Evolutionary conservation across 2,329 filamentous ascomycete genomes (phyloP), one percentile per base, ranked within the genome.

Genomic region (Alternaria infectoria): DNA sequence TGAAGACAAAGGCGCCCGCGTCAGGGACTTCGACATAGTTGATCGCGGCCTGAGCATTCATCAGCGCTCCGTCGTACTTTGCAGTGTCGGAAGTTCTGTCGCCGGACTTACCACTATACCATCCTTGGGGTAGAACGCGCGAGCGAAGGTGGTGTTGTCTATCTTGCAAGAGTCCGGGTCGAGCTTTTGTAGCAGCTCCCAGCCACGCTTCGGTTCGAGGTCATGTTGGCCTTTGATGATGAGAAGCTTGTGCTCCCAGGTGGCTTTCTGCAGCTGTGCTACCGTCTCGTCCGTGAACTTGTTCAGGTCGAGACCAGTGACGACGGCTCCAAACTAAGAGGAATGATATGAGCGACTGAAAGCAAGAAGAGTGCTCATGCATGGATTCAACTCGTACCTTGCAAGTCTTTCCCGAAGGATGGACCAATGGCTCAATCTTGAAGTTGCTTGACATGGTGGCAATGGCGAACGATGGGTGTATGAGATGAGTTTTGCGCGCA

Each of bases 231-330:
- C 57, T 59, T 55, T 55, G 43, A 59, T 59, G 21, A 59, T 36
- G 25, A 59, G 43, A 21, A 59, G 57, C 12, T 47, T 55, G 43
- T 59, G 49, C 26, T 59, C 50, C 43, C 43, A 59, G 40, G 50
- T 55, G 8, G 57, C 57, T 55, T 59, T 32, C 25, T 44, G 43
- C 43, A 59, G 32, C 43, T 54, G 43, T 12, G 15, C 43, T 12
- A 47, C 50, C 3, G 40, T 54, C 21, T 59, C 57, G 19, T 54
- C 26, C 10, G 57, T 55, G 13, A 59, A 59, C 13, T 55, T 30
- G 43, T 55, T 59, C n/a, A 55, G 12, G 26, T 59, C 57, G 44
- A 59, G 57, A 28, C 49, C 43, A 21, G 50, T 59, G 28, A 59
- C 21, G 21, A 30, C 50, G 15, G 57, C 57, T 21, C 57, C 50